Evolutionary conservation across 257 asterid genomes (phyloP).

Genomic region (Anisodus acutangulus): DNA sequence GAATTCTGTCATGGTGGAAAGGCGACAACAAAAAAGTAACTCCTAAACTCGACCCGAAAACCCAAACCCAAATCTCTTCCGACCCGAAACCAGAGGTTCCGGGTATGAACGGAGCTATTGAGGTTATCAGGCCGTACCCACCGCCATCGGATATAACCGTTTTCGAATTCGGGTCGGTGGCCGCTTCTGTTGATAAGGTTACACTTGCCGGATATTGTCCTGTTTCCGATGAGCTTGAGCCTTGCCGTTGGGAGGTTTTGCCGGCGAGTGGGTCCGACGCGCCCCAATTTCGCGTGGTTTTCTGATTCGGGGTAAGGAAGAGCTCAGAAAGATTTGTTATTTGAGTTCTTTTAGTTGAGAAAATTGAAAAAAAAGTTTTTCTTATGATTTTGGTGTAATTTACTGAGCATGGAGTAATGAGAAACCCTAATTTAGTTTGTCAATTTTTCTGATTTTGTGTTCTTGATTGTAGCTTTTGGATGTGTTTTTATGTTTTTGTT

Average conservation of each 20-base stretch:
- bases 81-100: slow-evolving; percentile 57
- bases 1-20: slow-evolving; percentile 38
- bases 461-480: neutral
- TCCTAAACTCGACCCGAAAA: slow-evolving; percentile 25
- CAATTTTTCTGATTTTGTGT: neutral
- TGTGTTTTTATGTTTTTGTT: neutral
- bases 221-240: slow-evolving; percentile 82
- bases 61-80: slow-evolving; percentile 41
- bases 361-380: neutral
- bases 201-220: slow-evolving; percentile 85
- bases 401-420: slow-evolving; percentile 17
- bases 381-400: slow-evolving; percentile 14
- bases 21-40: slow-evolving; percentile 37
- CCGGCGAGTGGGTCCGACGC: slow-evolving; percentile 77
- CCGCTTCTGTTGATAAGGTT: slow-evolving; percentile 76
- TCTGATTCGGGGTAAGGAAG: slow-evolving; percentile 40
- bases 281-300: slow-evolving; percentile 88
- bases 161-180: slow-evolving; percentile 82
- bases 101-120: slow-evolving; percentile 85
- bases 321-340: neutral
- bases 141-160: slow-evolving; percentile 54
- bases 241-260: slow-evolving; percentile 89
- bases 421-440: neutral
- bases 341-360: neutral
- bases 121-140: slow-evolving; percentile 57